Conservation (phyloP, 495 filamentous ascomycete species). For the Penicillium tannophilum region DNA sequence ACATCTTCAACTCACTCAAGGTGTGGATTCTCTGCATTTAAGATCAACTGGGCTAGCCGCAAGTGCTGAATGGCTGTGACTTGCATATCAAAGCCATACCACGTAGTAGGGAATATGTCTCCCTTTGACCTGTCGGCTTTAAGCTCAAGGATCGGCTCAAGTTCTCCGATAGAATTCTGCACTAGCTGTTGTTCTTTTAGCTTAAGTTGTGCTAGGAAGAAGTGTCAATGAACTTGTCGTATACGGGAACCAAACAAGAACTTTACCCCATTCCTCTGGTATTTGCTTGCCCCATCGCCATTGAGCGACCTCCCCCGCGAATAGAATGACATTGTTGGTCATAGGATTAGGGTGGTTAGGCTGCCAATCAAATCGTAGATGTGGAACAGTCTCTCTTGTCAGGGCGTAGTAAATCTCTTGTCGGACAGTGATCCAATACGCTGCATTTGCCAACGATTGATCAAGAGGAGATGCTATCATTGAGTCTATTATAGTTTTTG, state of each 20-base stretch:
- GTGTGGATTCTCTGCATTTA: conserved; percentile 28
- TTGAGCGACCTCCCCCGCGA: conserved; percentile 27
- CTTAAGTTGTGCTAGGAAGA: conserved; percentile 23
- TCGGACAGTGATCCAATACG: conserved; percentile 31
- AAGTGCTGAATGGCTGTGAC: conserved; percentile 30
- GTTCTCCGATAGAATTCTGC: conserved; percentile 12
- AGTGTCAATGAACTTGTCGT: background rate
- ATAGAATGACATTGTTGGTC: conserved; percentile 28
- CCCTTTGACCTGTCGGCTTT: conserved; percentile 26
- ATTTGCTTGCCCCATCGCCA: conserved; percentile 27
- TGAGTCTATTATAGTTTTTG: conserved; percentile 28
- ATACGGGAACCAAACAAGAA: background rate
- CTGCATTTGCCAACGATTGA: conserved; percentile 24
- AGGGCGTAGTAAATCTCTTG: conserved; percentile 33
- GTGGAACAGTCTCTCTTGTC: conserved; percentile 20
- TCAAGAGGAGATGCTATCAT: conserved; percentile 24
- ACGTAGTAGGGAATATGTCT: conserved; percentile 30
- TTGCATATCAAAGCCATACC: conserved; percentile 26
- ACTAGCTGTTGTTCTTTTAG: conserved; percentile 16
- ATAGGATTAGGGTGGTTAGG: conserved; percentile 9
- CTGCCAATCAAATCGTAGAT: conserved; percentile 16
- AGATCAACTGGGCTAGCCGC: conserved; percentile 25
- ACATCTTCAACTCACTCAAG: conserved; percentile 22
- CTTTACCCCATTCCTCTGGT: conserved; percentile 24
- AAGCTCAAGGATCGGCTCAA: conserved; percentile 25